Evolutionary conservation across 2,329 filamentous ascomycete genomes (phyloP), one percentile per base, ranked within the genome.

Genomic region (Fusarium metavorans): DNA sequence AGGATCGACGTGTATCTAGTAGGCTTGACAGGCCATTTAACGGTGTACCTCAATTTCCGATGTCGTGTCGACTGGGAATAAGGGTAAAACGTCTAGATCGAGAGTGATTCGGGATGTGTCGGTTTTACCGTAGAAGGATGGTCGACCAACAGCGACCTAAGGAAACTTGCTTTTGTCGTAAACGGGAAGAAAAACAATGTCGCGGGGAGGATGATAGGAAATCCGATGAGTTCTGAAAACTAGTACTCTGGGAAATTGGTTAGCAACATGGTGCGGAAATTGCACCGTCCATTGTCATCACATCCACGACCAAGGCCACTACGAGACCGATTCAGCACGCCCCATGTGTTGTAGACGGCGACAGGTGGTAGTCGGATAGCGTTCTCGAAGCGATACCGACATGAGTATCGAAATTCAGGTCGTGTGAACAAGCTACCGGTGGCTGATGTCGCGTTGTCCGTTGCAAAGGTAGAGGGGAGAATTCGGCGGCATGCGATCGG

Each of bases 11-110:
- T 41, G 48, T 62, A 64, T 76, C 77, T 77, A 82, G 61, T 77
- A 68, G 67, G 69, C 74, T 67, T 61, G 75, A 72, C 68, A 68
- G 78, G 81, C 82, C 82, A 84, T 84, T 79, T 81, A 83, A 80
- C 66, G 73, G 65, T 75, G 54, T 67, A 68, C 59, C 56, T 45
- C 59, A 39, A 35, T 59, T 62, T 61, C 54, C 59, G 72, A 65
- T 61, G 66, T 74, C 72, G 71, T 76, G 58, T 68, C 71, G 56
- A 61, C 48, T 76, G 69, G 74, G 64, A 63, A 68, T 59, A 62
- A 68, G 66, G 45, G 35, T 43, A 59, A 75, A 75, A 68, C 61
- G 75, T 75, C 39, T 45, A 27, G 25, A 27, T 56, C 30, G 37
- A 25, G 50, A 18, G 41, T 37, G 27, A 59, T 56, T 71, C 70